Evolutionary conservation across 805 yeast species (phyloP).

Genomic region (Ascoidea rubescens): DNA sequence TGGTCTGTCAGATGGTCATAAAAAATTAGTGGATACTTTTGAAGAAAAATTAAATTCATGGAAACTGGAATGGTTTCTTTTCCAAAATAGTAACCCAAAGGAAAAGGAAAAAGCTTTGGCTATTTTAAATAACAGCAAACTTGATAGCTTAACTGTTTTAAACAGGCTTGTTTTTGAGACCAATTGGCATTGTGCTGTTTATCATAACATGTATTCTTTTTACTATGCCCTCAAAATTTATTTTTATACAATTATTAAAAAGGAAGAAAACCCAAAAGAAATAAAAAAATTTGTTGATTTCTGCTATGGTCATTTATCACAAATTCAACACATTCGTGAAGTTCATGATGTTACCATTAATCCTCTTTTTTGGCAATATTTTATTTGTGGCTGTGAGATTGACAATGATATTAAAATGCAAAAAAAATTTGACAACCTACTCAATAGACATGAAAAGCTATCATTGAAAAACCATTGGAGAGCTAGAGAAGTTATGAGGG

Average conservation of each 20-base stretch:
- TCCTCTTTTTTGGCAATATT: conserved; percentile 83
- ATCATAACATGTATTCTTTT: conserved; percentile 71
- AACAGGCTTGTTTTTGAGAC: conserved; percentile 12
- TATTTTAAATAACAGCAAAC: neutral
- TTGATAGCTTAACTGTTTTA: neutral
- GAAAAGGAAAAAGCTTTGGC: conserved; percentile 6
- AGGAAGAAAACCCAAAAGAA: conserved; percentile 37
- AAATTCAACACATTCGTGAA: conserved; percentile 43
- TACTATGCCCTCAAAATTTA: conserved; percentile 61
- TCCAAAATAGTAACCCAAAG: conserved; percentile 13
- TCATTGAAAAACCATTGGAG: neutral
- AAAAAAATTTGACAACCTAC: neutral
- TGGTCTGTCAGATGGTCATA: conserved; percentile 10
- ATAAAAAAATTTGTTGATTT: conserved; percentile 43
- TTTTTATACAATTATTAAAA: conserved; percentile 32
- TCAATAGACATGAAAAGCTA: neutral
- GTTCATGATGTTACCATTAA: conserved; percentile 38
- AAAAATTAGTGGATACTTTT: conserved; percentile 18
- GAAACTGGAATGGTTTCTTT: conserved; percentile 64
- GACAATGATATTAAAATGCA: neutral
- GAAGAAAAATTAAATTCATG: conserved; percentile 45
- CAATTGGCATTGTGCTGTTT: conserved; percentile 47
- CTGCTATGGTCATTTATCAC: conserved; percentile 50
- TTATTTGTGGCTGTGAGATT: conserved; percentile 58
- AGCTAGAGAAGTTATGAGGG: neutral